Base-by-base conservation (phyloP, 2,329 filamentous ascomycete species). In the Cercospora janseana region DNA sequence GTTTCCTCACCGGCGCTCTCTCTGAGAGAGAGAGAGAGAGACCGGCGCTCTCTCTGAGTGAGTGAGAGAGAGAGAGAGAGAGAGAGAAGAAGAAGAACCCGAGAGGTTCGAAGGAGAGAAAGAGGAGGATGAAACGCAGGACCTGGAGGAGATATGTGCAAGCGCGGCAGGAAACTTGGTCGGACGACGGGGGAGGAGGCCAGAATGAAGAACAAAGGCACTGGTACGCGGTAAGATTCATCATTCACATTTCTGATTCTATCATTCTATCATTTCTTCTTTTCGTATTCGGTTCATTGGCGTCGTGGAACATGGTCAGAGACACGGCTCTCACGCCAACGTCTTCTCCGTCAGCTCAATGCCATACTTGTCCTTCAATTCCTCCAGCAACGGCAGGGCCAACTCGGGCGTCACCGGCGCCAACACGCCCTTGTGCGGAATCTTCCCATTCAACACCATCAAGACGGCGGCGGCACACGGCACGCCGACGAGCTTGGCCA, bases 401-500 rank as follows among this genome's bases (percentile, higher is more conserved):
- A 92, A 81, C 64, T 85, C 81, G 53, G 78, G 76, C 62, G 74
- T 83, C 79, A 92, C 87, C 12, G 88, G 88, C 20, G 88, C 89
- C 53, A 94, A 71, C 44, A 93, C 76, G 68, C 68, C 68, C 51
- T 61, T 65, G 26, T 69, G 60, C 49, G 59, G 62, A 53, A 70
- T 69, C 52, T 64, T 65, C 32, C 67, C 67, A 35, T 66, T 60
- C 16, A 70, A 59, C 3, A 71, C 65, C 60, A 67, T 61, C 37
- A 64, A 66, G 12, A 90, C 86, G 35, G 88, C 88, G 49, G 88
- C 81, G 56, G 76, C 83, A 61, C 83, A 86, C 4, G 87, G 86
- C 4, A 90, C 77, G 66, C 88, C 88, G 48, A 94, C 88, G 34
- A 89, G 72, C 70, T 84, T 86, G 37, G 87, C 88, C 89, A 95